Percentiles rank a stretch among this genome's conserved stretches.
Evolutionary conservation across 2,329 filamentous ascomycete genomes (phyloP).

Genomic region (Coleophoma crateriformis): DNA sequence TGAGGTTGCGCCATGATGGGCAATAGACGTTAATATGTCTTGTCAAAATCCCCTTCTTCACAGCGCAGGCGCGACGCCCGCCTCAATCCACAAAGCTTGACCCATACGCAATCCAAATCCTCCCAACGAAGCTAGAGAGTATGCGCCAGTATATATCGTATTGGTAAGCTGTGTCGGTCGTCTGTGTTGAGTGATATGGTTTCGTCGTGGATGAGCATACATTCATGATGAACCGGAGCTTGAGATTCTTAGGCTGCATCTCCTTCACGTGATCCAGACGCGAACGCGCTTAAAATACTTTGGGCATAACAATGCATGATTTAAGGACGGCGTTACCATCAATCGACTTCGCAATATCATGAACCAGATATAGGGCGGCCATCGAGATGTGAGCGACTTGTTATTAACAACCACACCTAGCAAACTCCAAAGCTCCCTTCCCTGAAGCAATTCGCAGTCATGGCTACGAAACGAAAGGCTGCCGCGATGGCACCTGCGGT

Average conservation of each 20-base stretch:
- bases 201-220: neutral
- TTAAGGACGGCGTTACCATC: too few relatives aligned
- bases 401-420: too few relatives aligned
- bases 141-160: neutral
- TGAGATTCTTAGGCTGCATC: too few relatives aligned
- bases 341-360: too few relatives aligned
- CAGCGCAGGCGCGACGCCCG: conserved; percentile 25
- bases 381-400: too few relatives aligned
- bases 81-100: conserved; percentile 14
- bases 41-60: conserved; percentile 15
- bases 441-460: conserved; percentile 30
- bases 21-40: neutral
- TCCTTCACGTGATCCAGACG: too few relatives aligned
- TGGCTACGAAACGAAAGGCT: conserved; percentile 93
- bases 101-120: conserved; percentile 17
- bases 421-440: too few relatives aligned
- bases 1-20: conserved; percentile 28
- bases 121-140: neutral
- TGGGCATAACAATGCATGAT: too few relatives aligned
- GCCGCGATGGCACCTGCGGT: conserved; percentile 62
- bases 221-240: too few relatives aligned
- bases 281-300: too few relatives aligned
- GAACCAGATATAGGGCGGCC: too few relatives aligned
- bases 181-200: neutral
- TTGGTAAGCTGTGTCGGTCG: neutral